Evolutionary conservation across 177 flowering plant species (phyloP).

Genomic region (Vitis hybrid): DNA sequence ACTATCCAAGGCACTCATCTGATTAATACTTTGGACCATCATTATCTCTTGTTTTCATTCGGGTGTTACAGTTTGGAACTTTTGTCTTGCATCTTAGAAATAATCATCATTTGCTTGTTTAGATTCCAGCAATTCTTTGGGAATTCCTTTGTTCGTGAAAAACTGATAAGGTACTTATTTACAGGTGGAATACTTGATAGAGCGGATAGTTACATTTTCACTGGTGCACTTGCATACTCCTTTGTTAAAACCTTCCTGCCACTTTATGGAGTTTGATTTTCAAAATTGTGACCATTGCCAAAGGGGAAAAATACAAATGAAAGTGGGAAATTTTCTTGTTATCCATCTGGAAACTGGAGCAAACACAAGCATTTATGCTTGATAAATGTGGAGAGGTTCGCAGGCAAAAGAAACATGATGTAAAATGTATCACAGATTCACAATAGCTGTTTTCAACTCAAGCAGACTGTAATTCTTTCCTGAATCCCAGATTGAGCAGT

Average conservation of each 20-base stretch:
- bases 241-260: slow-evolving; percentile 71
- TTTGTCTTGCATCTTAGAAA: neutral
- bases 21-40: too few species aligned
- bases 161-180: slow-evolving; percentile 7
- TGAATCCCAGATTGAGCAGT: too few species aligned
- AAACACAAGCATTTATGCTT: too few species aligned
- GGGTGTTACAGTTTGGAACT: neutral
- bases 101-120: neutral
- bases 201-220: slow-evolving; percentile 89
- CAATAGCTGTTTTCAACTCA: too few species aligned
- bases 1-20: too few species aligned
- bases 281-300: neutral
- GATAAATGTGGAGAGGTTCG: too few species aligned
- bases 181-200: slow-evolving; percentile 96
- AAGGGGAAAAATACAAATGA: neutral
- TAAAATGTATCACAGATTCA: too few species aligned
- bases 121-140: neutral
- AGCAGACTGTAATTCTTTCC: too few species aligned
- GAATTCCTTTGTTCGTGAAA: neutral
- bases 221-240: slow-evolving; percentile 92
- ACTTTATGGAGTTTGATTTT: slow-evolving; percentile 71
- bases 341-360: too few species aligned
- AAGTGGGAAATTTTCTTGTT: too few species aligned
- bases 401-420: too few species aligned
- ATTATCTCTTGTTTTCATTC: too few species aligned